Evolutionary conservation across 129 eudicot species (phyloP).

Genomic region (Helianthus annuus): DNA sequence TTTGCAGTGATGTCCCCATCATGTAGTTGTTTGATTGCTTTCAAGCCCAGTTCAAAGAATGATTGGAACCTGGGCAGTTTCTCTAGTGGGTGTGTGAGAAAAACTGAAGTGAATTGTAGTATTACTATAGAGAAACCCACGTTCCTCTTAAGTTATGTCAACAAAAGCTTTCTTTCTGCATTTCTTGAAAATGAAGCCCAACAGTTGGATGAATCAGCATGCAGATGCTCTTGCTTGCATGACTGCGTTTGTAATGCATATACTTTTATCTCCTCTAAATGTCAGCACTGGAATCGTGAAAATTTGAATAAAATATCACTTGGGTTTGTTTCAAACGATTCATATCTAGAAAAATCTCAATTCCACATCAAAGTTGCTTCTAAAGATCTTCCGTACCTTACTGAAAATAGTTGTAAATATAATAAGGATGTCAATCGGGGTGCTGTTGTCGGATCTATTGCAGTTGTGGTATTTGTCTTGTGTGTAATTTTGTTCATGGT

Average conservation of each 20-base stretch:
- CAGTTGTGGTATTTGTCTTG: slow-evolving; percentile 23
- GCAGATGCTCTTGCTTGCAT: slow-evolving; percentile 20
- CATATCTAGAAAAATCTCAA: not conserved
- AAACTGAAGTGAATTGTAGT: slow-evolving; percentile 19
- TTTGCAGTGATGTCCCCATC: slow-evolving; percentile 42
- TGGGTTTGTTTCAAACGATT: not conserved
- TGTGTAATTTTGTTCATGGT: slow-evolving; percentile 26
- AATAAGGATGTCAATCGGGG: slow-evolving; percentile 19
- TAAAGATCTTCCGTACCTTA: slow-evolving; percentile 34
- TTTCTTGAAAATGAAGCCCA: not conserved
- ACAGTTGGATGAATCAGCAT: not conserved
- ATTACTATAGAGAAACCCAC: not conserved
- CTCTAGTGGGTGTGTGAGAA: slow-evolving; percentile 64
- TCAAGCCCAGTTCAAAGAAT: slow-evolving; percentile 18
- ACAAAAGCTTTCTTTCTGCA: not conserved
- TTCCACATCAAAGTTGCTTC: slow-evolving; percentile 17
- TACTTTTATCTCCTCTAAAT: not conserved
- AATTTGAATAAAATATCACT: not conserved
- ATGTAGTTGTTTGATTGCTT: slow-evolving; percentile 56
- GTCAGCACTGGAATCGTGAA: slow-evolving; percentile 4
- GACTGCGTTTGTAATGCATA: slow-evolving; percentile 16
- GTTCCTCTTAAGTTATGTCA: slow-evolving; percentile 11
- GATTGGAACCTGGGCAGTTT: slow-evolving; percentile 52
- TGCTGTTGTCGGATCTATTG: slow-evolving; percentile 38
- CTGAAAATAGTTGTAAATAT: not conserved